Conservation (phyloP, 2,329 filamentous ascomycete genomes). For the Colletotrichum higginsianum region DNA sequence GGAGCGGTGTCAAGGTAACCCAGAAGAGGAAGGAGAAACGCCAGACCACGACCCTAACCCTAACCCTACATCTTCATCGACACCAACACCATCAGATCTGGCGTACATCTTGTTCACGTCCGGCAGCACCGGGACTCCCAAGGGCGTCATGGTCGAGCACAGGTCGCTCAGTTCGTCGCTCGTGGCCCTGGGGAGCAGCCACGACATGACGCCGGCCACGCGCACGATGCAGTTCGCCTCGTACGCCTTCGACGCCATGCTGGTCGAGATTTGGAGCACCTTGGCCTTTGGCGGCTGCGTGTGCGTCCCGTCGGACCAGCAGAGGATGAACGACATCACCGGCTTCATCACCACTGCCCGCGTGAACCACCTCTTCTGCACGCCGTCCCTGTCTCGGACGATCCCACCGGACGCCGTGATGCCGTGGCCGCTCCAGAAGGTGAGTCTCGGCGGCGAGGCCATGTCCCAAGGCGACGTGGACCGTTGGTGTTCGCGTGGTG, state of each 20-base stretch:
- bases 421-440: slow-evolving; percentile 50
- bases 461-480: slow-evolving; percentile 43
- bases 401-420: slow-evolving; percentile 55
- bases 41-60: too few relatives aligned
- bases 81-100: not conserved
- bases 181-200: slow-evolving; percentile 50
- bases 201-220: slow-evolving; percentile 51
- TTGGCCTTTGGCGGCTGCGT: slow-evolving; percentile 70
- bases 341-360: slow-evolving; percentile 64
- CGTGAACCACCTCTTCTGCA: slow-evolving; percentile 68
- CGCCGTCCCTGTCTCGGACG: slow-evolving; percentile 67
- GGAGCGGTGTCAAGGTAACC: not conserved
- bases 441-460: slow-evolving; percentile 50
- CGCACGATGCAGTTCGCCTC: slow-evolving; percentile 62
- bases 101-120: slow-evolving; percentile 65
- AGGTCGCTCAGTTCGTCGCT: slow-evolving; percentile 44
- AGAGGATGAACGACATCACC: slow-evolving; percentile 65
- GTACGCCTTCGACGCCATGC: slow-evolving; percentile 67
- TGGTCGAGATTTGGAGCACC: slow-evolving; percentile 66
- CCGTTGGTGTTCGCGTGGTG: slow-evolving; percentile 45
- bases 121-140: slow-evolving; percentile 66
- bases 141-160: slow-evolving; percentile 61
- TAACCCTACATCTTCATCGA: too few relatives aligned
- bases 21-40: too few relatives aligned
- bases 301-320: slow-evolving; percentile 67